phyloP scores from a whole-genome alignment of 1,284 basidiomycete species.

The Ganoderma multipileum region DNA sequence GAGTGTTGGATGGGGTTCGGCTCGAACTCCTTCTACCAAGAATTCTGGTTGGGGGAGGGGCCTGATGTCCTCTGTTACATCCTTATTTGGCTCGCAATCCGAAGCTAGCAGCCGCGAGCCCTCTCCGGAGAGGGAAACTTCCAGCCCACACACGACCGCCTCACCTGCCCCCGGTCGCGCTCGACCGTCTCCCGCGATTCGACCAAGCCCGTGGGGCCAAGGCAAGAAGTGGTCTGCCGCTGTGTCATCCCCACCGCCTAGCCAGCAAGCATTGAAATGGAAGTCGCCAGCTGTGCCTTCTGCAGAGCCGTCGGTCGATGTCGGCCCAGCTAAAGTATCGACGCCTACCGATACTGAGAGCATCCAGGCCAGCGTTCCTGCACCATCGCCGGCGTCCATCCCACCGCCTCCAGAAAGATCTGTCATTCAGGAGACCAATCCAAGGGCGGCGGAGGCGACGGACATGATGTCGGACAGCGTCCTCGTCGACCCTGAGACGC shows the following conservation, averaged over 20 bases:
- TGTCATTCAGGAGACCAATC: too few relatives aligned
- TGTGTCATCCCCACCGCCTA: background rate
- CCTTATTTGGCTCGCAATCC: background rate
- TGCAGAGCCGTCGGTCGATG: background rate
- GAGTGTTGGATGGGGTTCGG: too few relatives aligned
- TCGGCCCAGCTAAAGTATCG: background rate
- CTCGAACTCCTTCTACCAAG: background rate
- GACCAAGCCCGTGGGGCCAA: background rate
- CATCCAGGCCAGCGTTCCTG: background rate
- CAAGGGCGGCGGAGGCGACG: background rate
- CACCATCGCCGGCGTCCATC: background rate
- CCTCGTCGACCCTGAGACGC: background rate
- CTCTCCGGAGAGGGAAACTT: slow-evolving; percentile 9
- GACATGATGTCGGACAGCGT: background rate
- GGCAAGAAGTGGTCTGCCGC: background rate
- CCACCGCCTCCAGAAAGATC: background rate
- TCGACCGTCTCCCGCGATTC: background rate
- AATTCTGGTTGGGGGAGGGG: background rate
- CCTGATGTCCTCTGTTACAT: background rate
- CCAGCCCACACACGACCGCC: background rate
- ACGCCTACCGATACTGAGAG: background rate
- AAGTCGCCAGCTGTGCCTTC: background rate
- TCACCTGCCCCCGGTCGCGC: background rate
- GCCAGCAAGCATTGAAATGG: background rate
- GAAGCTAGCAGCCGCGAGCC: slow-evolving; percentile 1